These are phyloP conservation scores for Dalbergia cultrata DNA, from an alignment of 306 rosid species.

Conservation along the genomic window DNA sequence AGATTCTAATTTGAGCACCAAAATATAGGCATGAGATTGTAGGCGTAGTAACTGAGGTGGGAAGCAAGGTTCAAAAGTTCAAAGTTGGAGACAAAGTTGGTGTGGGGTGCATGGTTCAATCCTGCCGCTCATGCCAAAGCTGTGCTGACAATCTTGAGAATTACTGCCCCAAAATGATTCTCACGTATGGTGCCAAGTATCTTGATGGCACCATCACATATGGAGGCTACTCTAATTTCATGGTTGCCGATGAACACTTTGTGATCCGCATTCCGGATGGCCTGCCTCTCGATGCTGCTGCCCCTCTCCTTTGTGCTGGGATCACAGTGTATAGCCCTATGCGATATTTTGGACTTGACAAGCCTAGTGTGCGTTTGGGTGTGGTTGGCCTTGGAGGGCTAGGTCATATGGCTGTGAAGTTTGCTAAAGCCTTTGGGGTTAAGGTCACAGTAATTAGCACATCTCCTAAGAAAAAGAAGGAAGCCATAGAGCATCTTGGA, in stretches of 20 bases:
- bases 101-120: conserved; percentile 59
- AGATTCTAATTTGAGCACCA: conserved; percentile 13
- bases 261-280: conserved; percentile 43
- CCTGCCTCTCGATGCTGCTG: conserved; percentile 53
- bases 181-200: conserved; percentile 45
- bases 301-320: conserved; percentile 59
- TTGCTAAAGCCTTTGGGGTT: conserved; percentile 54
- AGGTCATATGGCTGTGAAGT: conserved; percentile 59
- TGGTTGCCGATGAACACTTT: conserved; percentile 52
- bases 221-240: conserved; percentile 56
- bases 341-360: conserved; percentile 44
- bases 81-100: conserved; percentile 63
- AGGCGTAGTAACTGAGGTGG: conserved; percentile 59
- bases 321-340: conserved; percentile 60
- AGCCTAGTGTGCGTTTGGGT: conserved; percentile 49
- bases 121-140: conserved; percentile 56
- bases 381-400: conserved; percentile 66
- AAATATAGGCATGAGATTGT: conserved; percentile 57
- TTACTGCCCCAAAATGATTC: conserved; percentile 54
- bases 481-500: conserved; percentile 46
- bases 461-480: conserved; percentile 47
- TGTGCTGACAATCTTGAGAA: conserved; percentile 53
- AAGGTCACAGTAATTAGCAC: conserved; percentile 56
- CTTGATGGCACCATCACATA: conserved; percentile 54
- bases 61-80: conserved; percentile 53